Evolutionary conservation across 73 alveolate species (phyloP).

Genomic region (Loxodes magnus): DNA sequence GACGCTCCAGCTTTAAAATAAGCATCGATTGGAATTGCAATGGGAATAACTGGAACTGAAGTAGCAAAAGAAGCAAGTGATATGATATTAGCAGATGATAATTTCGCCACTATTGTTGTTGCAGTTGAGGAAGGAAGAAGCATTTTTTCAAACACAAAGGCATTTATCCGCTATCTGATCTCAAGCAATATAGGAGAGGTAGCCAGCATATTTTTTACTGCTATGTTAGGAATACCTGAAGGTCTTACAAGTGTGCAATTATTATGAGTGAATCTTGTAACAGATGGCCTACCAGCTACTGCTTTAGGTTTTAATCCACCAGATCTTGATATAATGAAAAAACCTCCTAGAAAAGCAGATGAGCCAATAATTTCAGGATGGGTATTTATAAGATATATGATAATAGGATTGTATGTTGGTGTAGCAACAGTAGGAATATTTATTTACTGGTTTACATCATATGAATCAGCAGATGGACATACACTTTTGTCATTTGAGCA

Average conservation of each 20-base stretch:
- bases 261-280: conserved; percentile 98
- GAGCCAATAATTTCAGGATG: conserved; percentile 48
- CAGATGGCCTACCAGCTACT: conserved; percentile 98
- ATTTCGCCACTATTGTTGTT: conserved; percentile 95
- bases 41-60: conserved; percentile 99
- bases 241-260: conserved; percentile 97
- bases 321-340: conserved; percentile 87
- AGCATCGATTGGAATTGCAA: conserved; percentile 98
- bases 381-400: conserved; percentile 51
- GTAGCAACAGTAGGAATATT: conserved; percentile 73
- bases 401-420: conserved; percentile 87
- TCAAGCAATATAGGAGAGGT: conserved; percentile 98
- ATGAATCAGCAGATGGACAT: conserved; percentile 70
- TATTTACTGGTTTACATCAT: conserved; percentile 49
- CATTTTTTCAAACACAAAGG: conserved; percentile 96
- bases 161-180: conserved; percentile 95
- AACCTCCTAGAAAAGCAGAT: conserved; percentile 82
- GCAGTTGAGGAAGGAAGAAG: conserved; percentile 99
- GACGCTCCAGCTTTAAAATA: conserved; percentile 99
- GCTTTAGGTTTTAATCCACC: conserved; percentile 99
- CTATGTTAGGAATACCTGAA: conserved; percentile 96
- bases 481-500: conserved; percentile 39
- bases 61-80: conserved; percentile 99
- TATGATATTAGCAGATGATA: conserved; percentile 97
- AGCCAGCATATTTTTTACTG: conserved; percentile 92